phyloP scores from a whole-genome alignment of 306 rosid species.

The Medicago arabica region DNA sequence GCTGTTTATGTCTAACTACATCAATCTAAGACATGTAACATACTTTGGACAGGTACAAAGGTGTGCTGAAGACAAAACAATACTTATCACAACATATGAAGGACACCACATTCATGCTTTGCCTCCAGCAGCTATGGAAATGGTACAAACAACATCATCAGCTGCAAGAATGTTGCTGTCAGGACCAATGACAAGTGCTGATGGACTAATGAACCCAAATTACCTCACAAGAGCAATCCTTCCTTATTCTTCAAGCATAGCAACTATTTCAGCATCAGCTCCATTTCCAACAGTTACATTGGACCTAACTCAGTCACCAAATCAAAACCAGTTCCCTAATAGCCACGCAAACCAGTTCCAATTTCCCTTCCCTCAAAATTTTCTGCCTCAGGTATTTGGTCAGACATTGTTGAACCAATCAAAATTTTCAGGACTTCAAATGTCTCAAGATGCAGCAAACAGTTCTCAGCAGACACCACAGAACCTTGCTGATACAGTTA shows the following conservation, averaged over 20 bases:
- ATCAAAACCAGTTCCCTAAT: constrained; percentile 64
- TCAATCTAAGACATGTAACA: not conserved
- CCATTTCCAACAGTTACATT: constrained; percentile 95
- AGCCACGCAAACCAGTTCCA: constrained; percentile 54
- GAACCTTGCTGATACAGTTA: constrained; percentile 53
- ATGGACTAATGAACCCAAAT: constrained; percentile 76
- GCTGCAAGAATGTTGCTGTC: constrained; percentile 81
- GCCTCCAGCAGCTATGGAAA: constrained; percentile 89
- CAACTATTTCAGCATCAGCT: constrained; percentile 92
- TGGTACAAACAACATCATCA: constrained; percentile 83
- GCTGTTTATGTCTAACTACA: not conserved
- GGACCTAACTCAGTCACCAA: constrained; percentile 79
- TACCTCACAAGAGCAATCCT: constrained; percentile 69
- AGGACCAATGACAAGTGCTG: constrained; percentile 84
- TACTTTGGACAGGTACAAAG: constrained; percentile 45
- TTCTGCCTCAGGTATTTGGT: constrained; percentile 64
- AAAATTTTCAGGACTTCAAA: constrained; percentile 80
- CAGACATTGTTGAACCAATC: constrained; percentile 71
- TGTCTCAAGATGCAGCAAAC: constrained; percentile 59
- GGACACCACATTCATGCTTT: constrained; percentile 91
- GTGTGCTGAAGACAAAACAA: constrained; percentile 82
- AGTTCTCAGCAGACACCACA: constrained; percentile 41
- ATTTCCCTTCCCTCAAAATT: constrained; percentile 54
- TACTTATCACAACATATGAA: constrained; percentile 85
- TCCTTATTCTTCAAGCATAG: constrained; percentile 87